Evolutionary conservation across 495 filamentous ascomycete genomes (phyloP), one percentile per base, ranked within the genome.

Genomic region (Talaromyces nanjingensis): DNA sequence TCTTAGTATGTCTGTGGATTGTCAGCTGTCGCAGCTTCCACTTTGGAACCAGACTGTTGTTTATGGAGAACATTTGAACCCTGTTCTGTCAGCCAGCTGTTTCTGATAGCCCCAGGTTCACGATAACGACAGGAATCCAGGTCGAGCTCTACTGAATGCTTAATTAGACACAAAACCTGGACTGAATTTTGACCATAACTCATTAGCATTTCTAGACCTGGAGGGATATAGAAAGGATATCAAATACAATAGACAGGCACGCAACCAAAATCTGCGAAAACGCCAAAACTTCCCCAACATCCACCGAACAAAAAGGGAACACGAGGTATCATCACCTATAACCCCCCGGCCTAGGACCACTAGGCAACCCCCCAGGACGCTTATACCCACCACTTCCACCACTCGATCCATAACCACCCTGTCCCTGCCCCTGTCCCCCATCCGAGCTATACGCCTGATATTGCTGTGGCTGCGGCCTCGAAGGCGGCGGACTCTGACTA

Each of bases 401-500:
- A 29, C 42, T 61, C 18, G 45, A 31, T 47, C 27, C 45, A 61
- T 45, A 37, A 4, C 42, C 22, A 18, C 60, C 11, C 25, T 49
- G 27, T 27, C 27, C 27, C 3, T 27, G 27, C 4, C 27, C 29
- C 25, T 49, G 45, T 14, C 27, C 39, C 1, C 29, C 27, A 33
- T 47, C 42, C 37, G n/a, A 61, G 6, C 39, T 20, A 49, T 61
- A 61, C 42, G 24, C 59, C 11, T 47, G 34, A 45, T 60, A 25
- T 45, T 60, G 39, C 34, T 25, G 34, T 29, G 24, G 58, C 11
- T 62, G 60, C n/a, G 47, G 8, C n/a, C 42, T 45, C 12, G 60
- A 59, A 59, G 56, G 60, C 5, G 60, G 45, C 12, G 60, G 60
- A 53, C 60, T 62, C 12, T 37, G 45, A 42, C 60, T 62, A 37